Evolutionary conservation across 805 yeast genomes (phyloP), one percentile per base, ranked within the genome.

Genomic region (Candida suzukii): DNA sequence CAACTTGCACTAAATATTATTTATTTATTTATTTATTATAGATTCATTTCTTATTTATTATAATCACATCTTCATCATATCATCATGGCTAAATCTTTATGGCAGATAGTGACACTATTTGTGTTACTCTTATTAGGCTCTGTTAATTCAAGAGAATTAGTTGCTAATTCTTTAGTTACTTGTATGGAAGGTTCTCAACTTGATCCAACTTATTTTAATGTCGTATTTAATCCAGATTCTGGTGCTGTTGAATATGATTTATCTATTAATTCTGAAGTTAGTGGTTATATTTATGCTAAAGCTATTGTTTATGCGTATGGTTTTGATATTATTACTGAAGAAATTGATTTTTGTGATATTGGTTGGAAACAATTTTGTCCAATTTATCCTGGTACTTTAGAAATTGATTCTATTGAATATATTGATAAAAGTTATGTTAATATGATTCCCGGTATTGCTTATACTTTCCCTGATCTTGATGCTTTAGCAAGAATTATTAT

Each of bases 301-400:
- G 68, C 86, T 20, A 77, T 74, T 35, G 85, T 88, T 13, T 87
- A 78, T 54, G 96, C 96, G 4, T 90, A 88, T 57, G 97, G 97
- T 0, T 82, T 88, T 64, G 63, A 68, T 43, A 73, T 87, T 55
- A 80, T 88, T 48, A 61, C 71, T 6, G 66, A 71, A 51, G 53
- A 57, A 1, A 59, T 88, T 39, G 74, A 87, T 54, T 65, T 87
- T 44, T 90, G 97, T 66, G 43, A 47, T 25, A 61, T 76, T 40
- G 76, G 76, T 26, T 81, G 95, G 83, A 83, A 83, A 56, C 95
- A 90, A 65, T 85, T 90, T 57, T 90, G 97, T 63, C 96, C 96
- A 1, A 60, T 90, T 27, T 79, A 70, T 51, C 90, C 96, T 0
- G 96, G 96, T 26, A 64, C 76, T 31, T 74, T 90, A 55, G 86